Percentiles rank a stretch among this genome's conserved stretches.
Evolutionary conservation across 345 rosid species (phyloP).

Genomic region (Citrus cavaleriei): DNA sequence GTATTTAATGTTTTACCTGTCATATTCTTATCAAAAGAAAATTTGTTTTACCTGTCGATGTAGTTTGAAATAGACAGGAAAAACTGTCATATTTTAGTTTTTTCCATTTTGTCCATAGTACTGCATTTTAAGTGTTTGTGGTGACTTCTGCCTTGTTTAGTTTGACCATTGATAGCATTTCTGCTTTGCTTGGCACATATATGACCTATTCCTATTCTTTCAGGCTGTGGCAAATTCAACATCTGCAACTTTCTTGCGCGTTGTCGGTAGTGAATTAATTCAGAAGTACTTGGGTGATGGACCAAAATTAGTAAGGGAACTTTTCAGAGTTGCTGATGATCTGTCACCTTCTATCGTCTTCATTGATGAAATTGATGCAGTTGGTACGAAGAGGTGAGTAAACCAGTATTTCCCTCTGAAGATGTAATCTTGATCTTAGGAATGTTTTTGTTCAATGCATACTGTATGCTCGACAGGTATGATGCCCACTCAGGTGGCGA

Average conservation of each 20-base stretch:
- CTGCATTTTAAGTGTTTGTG: neutral
- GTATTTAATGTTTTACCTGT: no score
- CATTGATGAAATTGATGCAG: constrained; percentile 96
- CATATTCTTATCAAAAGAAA: no score
- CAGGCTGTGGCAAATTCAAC: constrained; percentile 99
- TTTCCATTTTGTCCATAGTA: neutral
- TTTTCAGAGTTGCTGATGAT: constrained; percentile 94
- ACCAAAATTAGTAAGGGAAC: constrained; percentile 93
- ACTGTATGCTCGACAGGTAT: constrained; percentile 39
- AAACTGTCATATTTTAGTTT: neutral
- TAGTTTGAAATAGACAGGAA: neutral
- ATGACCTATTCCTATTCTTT: constrained; percentile 11
- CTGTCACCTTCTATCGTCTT: constrained; percentile 93
- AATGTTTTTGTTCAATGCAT: neutral
- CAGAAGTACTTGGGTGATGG: constrained; percentile 98
- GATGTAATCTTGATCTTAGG: neutral
- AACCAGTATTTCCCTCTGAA: neutral
- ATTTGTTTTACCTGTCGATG: neutral
- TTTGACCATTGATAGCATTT: neutral
- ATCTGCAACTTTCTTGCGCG: constrained; percentile 94
- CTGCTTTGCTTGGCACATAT: neutral
- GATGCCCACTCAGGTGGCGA: constrained; percentile 98
- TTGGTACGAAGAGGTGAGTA: constrained; percentile 91
- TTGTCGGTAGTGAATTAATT: constrained; percentile 95
- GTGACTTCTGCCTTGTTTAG: neutral